Percentiles rank a stretch among this genome's conserved stretches.
Evolutionary conservation across 139 green algal species (phyloP).

Genomic region (Edaphochlamys debaryana): DNA sequence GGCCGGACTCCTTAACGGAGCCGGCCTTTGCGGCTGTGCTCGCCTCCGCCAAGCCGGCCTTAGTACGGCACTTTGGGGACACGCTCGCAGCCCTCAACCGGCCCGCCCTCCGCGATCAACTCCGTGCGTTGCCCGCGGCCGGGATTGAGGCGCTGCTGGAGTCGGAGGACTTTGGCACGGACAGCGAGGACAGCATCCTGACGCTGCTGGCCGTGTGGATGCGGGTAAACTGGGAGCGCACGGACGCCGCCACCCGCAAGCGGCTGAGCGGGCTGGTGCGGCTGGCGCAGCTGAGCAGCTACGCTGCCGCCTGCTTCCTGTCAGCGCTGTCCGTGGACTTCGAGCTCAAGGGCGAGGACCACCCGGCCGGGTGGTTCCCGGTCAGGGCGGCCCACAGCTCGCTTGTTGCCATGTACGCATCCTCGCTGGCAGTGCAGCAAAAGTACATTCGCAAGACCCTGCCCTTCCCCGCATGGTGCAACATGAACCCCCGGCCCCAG

Average conservation of each 20-base stretch:
- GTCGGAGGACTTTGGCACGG: not conserved
- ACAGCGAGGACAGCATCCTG: not conserved
- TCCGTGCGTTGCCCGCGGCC: not conserved
- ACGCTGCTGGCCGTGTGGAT: constrained; percentile 2
- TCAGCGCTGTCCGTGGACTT: too few species aligned
- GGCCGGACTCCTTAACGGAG: too few species aligned
- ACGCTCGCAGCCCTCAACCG: not conserved
- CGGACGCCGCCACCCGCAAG: not conserved
- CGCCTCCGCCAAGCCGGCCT: too few species aligned
- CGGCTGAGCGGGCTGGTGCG: not conserved
- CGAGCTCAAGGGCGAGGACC: too few species aligned
- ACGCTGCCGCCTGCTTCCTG: not conserved
- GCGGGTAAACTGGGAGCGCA: not conserved
- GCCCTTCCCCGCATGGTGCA: too few species aligned
- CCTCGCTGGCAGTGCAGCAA: too few species aligned
- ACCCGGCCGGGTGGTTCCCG: too few species aligned
- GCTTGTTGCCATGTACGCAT: too few species aligned
- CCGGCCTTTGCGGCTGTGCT: too few species aligned
- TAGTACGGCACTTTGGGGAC: not conserved
- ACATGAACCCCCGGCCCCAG: too few species aligned
- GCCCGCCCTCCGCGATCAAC: not conserved
- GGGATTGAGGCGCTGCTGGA: constrained; percentile 5
- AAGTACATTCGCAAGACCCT: too few species aligned
- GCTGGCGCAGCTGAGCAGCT: not conserved
- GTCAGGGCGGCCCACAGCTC: too few species aligned